phyloP scores from a whole-genome alignment of 495 filamentous ascomycete genomes.

The Letharia lupina region DNA sequence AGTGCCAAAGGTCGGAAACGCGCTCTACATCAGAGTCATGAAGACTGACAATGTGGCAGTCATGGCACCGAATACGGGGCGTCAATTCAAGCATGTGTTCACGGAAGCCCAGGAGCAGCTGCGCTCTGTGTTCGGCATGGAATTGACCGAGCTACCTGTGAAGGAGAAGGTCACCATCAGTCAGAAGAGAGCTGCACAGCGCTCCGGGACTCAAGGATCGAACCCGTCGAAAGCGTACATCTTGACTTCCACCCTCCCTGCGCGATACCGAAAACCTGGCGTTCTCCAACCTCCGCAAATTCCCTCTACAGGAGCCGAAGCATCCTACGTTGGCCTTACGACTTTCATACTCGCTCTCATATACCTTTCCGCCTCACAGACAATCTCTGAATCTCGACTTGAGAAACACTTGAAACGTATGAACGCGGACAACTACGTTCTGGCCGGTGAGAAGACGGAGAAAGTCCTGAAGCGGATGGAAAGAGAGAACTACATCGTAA shows the following conservation, averaged over 20 bases:
- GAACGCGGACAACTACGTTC: constrained; percentile 68
- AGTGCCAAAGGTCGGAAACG: constrained; percentile 54
- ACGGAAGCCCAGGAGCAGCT: constrained; percentile 58
- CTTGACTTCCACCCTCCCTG: constrained; percentile 60
- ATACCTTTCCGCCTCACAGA: constrained; percentile 55
- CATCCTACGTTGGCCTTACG: constrained; percentile 71
- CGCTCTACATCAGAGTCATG: not conserved
- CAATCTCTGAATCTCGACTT: constrained; percentile 63
- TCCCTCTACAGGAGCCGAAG: constrained; percentile 56
- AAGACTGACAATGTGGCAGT: constrained; percentile 26
- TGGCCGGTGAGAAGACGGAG: constrained; percentile 63
- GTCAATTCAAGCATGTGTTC: constrained; percentile 63
- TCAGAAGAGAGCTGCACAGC: constrained; percentile 51
- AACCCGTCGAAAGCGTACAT: constrained; percentile 63
- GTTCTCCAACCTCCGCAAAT: constrained; percentile 63
- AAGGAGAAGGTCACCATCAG: constrained; percentile 70
- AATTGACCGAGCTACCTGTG: constrained; percentile 70
- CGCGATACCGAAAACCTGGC: constrained; percentile 49
- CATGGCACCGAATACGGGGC: constrained; percentile 31
- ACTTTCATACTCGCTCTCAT: constrained; percentile 72
- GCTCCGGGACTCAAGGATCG: constrained; percentile 23
- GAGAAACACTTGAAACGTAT: constrained; percentile 63
- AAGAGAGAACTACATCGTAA: constrained; percentile 75
- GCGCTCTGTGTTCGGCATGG: constrained; percentile 67
- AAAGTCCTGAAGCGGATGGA: constrained; percentile 63